These are phyloP conservation scores for Solanum dulcamara DNA, from an alignment of 257 asterid species.

Conservation along the genomic window DNA sequence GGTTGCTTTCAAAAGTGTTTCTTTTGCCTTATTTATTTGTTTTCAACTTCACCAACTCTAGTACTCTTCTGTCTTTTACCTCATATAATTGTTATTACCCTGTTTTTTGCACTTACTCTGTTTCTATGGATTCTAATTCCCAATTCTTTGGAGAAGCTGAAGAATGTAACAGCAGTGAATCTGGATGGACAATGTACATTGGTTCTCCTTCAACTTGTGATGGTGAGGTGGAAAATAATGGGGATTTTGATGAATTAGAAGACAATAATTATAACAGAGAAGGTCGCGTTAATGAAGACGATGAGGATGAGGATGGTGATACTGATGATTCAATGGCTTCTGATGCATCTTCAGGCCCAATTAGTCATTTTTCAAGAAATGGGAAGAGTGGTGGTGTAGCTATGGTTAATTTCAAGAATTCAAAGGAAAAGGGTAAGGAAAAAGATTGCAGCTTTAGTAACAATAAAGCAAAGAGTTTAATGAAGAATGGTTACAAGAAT, in stretches of 20 bases:
- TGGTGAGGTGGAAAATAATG: background rate
- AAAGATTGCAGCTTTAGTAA: background rate
- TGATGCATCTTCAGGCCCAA: slow-evolving; percentile 24
- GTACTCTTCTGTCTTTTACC: background rate
- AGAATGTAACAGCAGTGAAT: slow-evolving; percentile 38
- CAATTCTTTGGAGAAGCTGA: slow-evolving; percentile 9
- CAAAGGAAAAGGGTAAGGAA: background rate
- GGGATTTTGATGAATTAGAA: background rate
- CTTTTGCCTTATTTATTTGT: background rate
- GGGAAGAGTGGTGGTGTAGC: background rate
- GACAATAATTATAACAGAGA: background rate
- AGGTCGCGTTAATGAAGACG: background rate
- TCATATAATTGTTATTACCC: background rate
- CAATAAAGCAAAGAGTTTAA: background rate
- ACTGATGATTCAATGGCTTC: slow-evolving; percentile 35
- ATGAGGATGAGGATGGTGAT: background rate
- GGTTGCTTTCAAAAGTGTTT: background rate
- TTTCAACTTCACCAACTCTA: background rate
- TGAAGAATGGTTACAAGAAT: background rate
- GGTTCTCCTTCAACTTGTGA: slow-evolving; percentile 13
- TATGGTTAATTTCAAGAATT: background rate
- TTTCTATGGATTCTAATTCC: slow-evolving; percentile 17
- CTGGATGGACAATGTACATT: slow-evolving; percentile 42
- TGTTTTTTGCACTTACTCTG: background rate
- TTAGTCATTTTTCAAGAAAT: background rate